Conservation (phyloP, 306 rosid species). For the Rosa persica region DNA sequence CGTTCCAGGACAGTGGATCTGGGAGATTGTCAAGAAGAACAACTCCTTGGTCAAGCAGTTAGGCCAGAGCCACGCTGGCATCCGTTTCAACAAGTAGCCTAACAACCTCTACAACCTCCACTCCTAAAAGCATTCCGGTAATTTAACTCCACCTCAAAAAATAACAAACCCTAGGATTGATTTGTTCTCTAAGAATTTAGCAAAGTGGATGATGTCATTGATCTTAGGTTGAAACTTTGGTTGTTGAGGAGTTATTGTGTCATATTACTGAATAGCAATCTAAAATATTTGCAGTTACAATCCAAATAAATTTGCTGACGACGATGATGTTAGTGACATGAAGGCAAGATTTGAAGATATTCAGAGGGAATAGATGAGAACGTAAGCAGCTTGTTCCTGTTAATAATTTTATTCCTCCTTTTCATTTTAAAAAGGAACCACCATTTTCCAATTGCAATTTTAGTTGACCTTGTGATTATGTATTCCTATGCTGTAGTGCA, state of each 20-base stretch:
- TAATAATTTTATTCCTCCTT: not conserved
- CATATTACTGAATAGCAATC: not conserved
- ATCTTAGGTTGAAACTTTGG: not conserved
- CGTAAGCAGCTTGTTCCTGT: slow-evolving; percentile 42
- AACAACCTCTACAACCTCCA: too few relatives aligned
- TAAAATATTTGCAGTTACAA: slow-evolving; percentile 51
- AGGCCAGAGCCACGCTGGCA: too few relatives aligned
- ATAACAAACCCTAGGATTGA: too few relatives aligned
- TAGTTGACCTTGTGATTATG: not conserved
- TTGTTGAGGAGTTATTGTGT: not conserved
- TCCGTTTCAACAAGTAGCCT: too few relatives aligned
- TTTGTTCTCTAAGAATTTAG: not conserved
- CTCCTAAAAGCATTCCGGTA: too few relatives aligned
- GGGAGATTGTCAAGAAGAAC: too few relatives aligned
- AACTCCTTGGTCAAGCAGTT: too few relatives aligned
- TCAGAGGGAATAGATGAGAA: slow-evolving; percentile 63
- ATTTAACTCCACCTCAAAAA: too few relatives aligned
- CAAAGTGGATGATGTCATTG: not conserved
- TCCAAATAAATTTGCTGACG: slow-evolving; percentile 42
- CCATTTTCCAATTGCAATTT: too few relatives aligned
- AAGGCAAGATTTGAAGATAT: slow-evolving; percentile 83
- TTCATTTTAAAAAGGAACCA: not conserved
- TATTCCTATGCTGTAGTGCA: slow-evolving; percentile 35
- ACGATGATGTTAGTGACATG: slow-evolving; percentile 61
- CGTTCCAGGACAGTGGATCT: too few relatives aligned